Percentiles rank a stretch among this genome's conserved stretches.
These are phyloP conservation scores for Pulveroboletus sp. DNA, from an alignment of 1,284 basidiomycete genomes.

Conservation along the genomic window DNA sequence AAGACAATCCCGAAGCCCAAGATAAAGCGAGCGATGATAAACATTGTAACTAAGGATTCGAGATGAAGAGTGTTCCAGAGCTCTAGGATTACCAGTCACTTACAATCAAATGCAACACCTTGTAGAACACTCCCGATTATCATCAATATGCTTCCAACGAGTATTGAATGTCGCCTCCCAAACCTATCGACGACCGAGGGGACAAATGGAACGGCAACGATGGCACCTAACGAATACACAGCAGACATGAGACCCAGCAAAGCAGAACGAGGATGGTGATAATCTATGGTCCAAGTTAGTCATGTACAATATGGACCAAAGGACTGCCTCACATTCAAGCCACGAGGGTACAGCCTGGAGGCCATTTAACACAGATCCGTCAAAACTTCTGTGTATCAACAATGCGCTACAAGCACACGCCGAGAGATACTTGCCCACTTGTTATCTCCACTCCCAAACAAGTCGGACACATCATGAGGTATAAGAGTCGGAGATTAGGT, in stretches of 20 bases:
- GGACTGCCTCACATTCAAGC: slow-evolving; percentile 18
- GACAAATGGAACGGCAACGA: slow-evolving; percentile 13
- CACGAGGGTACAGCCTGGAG: slow-evolving; percentile 24
- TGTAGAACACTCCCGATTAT: slow-evolving; percentile 14
- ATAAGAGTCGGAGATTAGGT: slow-evolving; percentile 33
- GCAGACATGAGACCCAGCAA: slow-evolving; percentile 17
- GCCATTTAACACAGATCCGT: slow-evolving; percentile 16
- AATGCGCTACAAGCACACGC: background rate
- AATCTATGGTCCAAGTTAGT: slow-evolving; percentile 12
- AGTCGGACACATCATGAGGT: slow-evolving; percentile 55
- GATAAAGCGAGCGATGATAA: slow-evolving; percentile 21
- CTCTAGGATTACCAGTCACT: background rate
- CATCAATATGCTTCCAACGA: slow-evolving; percentile 5
- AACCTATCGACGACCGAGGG: slow-evolving; percentile 12
- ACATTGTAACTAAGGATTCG: slow-evolving; percentile 13
- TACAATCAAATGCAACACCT: slow-evolving; percentile 11
- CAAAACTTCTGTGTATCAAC: slow-evolving; percentile 7
- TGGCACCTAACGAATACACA: slow-evolving; percentile 16
- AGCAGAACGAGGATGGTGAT: slow-evolving; percentile 17
- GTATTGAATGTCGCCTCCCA: slow-evolving; percentile 19
- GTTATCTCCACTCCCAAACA: slow-evolving; percentile 65
- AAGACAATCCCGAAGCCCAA: slow-evolving; percentile 13
- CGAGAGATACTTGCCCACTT: slow-evolving; percentile 48
- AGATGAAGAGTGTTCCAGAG: background rate
- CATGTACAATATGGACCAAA: background rate